These are phyloP conservation scores for Ogataea glucozyma DNA, from an alignment of 805 yeast genomes.

Conservation along the genomic window DNA sequence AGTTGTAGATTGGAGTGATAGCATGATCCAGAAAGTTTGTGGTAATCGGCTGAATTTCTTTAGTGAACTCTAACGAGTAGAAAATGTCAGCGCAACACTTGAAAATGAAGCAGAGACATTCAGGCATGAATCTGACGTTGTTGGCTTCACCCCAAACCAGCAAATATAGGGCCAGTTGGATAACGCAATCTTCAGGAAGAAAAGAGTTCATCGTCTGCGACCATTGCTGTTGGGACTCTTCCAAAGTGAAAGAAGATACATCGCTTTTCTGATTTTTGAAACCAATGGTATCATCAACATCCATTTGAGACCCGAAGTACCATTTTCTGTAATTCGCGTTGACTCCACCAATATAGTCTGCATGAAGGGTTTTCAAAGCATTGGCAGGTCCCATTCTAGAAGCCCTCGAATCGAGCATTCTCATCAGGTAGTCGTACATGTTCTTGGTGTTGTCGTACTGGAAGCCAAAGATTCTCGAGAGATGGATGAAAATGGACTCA, in stretches of 20 bases:
- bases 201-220: conserved; percentile 48
- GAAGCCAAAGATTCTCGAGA: conserved; percentile 62
- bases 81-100: conserved; percentile 75
- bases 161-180: conserved; percentile 68
- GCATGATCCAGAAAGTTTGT: conserved; percentile 60
- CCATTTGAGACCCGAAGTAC: conserved; percentile 76
- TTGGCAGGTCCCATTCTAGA: conserved; percentile 57
- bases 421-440: conserved; percentile 65
- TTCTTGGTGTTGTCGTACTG: conserved; percentile 65
- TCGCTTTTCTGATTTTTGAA: conserved; percentile 32
- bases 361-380: conserved; percentile 64
- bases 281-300: conserved; percentile 52
- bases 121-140: conserved; percentile 85
- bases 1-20: conserved; percentile 73
- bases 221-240: conserved; percentile 54
- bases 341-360: conserved; percentile 73
- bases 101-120: conserved; percentile 80
- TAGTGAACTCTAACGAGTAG: conserved; percentile 46
- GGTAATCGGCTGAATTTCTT: conserved; percentile 33
- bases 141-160: conserved; percentile 91
- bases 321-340: conserved; percentile 71
- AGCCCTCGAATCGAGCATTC: conserved; percentile 66
- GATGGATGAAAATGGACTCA: conserved; percentile 52
- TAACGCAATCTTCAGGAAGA: conserved; percentile 53
- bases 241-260: conserved; percentile 31